These are phyloP conservation scores for Hepatocystis sp. DNA, from an alignment of 169 alveolate genomes.

Conservation along the genomic window DNA sequence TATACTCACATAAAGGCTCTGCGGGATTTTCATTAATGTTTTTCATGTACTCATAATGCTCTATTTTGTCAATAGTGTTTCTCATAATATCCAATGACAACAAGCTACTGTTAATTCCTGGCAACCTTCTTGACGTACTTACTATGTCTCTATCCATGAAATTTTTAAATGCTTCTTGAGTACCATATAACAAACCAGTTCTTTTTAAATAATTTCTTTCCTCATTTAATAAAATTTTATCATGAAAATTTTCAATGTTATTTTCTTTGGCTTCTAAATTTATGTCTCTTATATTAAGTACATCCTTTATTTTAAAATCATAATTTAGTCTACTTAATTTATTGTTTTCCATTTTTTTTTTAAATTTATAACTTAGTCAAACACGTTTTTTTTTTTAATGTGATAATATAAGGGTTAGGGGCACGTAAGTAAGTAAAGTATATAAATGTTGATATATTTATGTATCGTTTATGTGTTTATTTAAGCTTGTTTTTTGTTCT, in stretches of 20 bases:
- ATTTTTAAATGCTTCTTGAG: conserved; percentile 65
- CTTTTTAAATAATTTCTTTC: conserved; percentile 73
- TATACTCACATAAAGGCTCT: conserved; percentile 42
- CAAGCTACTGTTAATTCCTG: conserved; percentile 75
- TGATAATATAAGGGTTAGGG: too few species aligned
- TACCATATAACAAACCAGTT: conserved; percentile 71
- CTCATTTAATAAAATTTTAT: conserved; percentile 62
- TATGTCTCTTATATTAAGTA: conserved; percentile 41
- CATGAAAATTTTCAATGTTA: conserved; percentile 44
- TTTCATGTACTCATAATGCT: conserved; percentile 64
- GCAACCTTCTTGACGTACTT: conserved; percentile 64
- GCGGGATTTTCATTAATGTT: neutral
- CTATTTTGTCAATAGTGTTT: conserved; percentile 59
- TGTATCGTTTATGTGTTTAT: too few species aligned
- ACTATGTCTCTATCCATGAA: conserved; percentile 75
- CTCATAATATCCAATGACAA: conserved; percentile 55
- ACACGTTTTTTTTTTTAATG: too few species aligned
- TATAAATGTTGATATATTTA: too few species aligned
- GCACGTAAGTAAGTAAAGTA: too few species aligned
- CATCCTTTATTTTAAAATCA: conserved; percentile 67
- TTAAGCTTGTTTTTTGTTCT: too few species aligned
- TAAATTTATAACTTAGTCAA: too few species aligned
- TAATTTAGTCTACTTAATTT: conserved; percentile 27
- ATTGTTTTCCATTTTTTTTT: conserved; percentile 23
- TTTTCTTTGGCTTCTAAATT: conserved; percentile 66